phyloP scores from a whole-genome alignment of 23 red algal genomes.

The Pyropia haitanensis region DNA sequence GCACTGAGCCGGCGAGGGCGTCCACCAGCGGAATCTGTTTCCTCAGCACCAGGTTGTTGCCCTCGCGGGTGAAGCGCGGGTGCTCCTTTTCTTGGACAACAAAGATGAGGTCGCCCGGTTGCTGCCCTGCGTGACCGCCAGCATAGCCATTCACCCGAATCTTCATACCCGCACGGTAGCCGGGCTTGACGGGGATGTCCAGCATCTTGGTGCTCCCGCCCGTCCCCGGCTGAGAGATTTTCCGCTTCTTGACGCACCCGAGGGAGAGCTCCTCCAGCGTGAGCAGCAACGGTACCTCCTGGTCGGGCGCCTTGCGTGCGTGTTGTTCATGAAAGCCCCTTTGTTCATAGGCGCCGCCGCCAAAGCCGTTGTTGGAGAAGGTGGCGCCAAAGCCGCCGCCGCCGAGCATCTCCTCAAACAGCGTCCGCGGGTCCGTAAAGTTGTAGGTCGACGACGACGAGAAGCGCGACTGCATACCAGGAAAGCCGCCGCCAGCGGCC shows the following conservation, averaged over 20 bases:
- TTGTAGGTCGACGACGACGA: conserved; percentile 13
- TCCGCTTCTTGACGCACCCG: conserved; percentile 74
- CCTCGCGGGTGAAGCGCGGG: conserved; percentile 48
- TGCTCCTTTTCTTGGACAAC: conserved; percentile 87
- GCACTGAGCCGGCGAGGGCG: conserved; percentile 52
- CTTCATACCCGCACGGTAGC: conserved; percentile 91
- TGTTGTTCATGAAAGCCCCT: too few relatives aligned
- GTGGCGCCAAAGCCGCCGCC: conserved; percentile 10
- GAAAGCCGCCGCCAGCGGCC: conserved; percentile 16
- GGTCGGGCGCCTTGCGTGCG: conserved; percentile 57
- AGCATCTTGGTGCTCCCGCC: conserved; percentile 67
- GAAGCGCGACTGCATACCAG: background rate
- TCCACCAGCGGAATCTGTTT: conserved; percentile 57
- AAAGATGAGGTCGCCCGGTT: conserved; percentile 82
- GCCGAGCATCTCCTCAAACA: conserved; percentile 85
- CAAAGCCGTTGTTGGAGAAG: conserved; percentile 3
- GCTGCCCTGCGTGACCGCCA: too few relatives aligned
- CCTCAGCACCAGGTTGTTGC: conserved; percentile 68
- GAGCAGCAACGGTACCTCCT: conserved; percentile 64
- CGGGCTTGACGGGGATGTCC: conserved; percentile 73
- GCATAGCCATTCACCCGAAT: conserved; percentile 68
- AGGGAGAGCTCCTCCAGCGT: conserved; percentile 79
- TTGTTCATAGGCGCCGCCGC: background rate
- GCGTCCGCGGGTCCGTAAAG: conserved; percentile 52
- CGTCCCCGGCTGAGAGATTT: conserved; percentile 64